Base-by-base conservation (phyloP, 495 filamentous ascomycete genomes). In the Penicillium robsamsonii region DNA sequence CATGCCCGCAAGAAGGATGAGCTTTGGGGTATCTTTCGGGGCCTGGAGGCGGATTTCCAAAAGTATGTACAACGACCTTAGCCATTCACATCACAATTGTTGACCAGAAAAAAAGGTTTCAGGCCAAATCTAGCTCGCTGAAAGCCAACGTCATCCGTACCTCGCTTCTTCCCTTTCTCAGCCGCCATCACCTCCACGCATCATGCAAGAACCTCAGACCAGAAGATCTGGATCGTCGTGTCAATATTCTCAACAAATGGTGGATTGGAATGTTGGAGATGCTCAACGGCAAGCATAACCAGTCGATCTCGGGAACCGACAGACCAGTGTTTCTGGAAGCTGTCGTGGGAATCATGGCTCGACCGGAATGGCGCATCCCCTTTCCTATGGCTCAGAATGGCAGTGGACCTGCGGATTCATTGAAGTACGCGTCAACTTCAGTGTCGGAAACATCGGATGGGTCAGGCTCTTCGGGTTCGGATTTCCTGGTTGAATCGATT, bases 181-280 rank as follows among this genome's bases (percentile, higher is more conserved):
- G 81, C 50, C 86, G 81, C 46, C 84, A 91, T 60, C 80, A 83
- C 43, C 69, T 82, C n/a, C 87, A 94, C 61, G 72, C 83, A 2
- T 92, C 89, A 5, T 87, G 84, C 58, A 79, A 76, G 59, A 80
- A 79, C 46, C 69, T 92, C 25, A 75, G 83, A 30, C 79, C 91
- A 6, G 94, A 97, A 76, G 91, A 96, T 67, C 70, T 97, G 41
- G 94, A 98, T 56, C 83, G 90, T 35, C 80, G 94, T 53, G 82
- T 89, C 5, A 84, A 84, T 37, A 88, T 95, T 35, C 75, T 97
- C 41, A 91, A 96, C 64, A 94, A 91, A 66, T 98, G 94, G 94
- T 98, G 94, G 94, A 90, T 82, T 37, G 92, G 87, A 8, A 79
- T 98, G 44, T 72, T 97, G 42, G 91, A 92, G 54, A 85, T 96